Percentiles rank a stretch among this genome's conserved stretches.
phyloP scores from a whole-genome alignment of 208 protist genomes.

The Acanthamoeba triangularis region DNA sequence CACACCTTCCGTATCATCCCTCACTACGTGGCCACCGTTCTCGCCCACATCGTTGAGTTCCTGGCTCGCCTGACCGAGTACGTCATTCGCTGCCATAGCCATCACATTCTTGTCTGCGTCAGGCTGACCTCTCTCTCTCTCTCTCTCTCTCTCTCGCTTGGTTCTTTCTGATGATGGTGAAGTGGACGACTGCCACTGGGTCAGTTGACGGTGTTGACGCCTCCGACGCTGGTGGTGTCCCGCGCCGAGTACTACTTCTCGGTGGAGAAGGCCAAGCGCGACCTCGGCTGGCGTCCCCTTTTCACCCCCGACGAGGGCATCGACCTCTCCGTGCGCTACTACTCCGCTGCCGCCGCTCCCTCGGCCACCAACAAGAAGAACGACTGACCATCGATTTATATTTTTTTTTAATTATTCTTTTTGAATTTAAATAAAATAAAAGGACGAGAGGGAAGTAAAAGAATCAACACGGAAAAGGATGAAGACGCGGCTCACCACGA shows the following conservation, averaged over 20 bases:
- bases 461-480: background rate
- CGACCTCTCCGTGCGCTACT: conserved; percentile 9
- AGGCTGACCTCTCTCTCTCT: no score
- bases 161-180: no score
- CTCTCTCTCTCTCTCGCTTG: no score
- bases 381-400: no score
- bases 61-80: background rate
- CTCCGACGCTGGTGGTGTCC: background rate
- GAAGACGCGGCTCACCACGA: background rate
- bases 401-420: no score
- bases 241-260: conserved; percentile 25
- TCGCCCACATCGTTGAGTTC: background rate
- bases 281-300: background rate
- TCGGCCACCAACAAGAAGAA: background rate
- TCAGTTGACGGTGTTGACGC: conserved; percentile 24
- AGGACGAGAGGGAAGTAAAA: no score
- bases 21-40: background rate
- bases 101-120: background rate
- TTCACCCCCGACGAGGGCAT: conserved; percentile 19
- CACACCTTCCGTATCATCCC: background rate
- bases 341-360: background rate
- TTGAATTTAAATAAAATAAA: no score
- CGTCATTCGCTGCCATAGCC: background rate
- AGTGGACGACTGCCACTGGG: background rate
- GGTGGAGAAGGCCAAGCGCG: conserved; percentile 33